Evolutionary conservation across 1,284 basidiomycete genomes (phyloP).

Genomic region (Peniophora sp.): DNA sequence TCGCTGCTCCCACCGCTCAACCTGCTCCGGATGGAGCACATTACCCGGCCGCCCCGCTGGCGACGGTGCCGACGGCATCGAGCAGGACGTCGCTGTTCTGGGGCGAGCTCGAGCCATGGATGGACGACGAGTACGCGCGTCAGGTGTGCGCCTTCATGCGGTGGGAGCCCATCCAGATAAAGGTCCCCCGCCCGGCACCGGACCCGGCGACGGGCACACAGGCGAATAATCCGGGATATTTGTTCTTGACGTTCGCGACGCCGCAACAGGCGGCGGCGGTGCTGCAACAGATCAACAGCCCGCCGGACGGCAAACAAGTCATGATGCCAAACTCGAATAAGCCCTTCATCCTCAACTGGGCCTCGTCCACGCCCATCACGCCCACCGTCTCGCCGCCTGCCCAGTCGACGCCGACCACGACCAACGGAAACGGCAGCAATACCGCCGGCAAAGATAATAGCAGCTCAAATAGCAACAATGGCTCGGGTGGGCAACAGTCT

Average conservation of each 20-base stretch:
- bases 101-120: constrained; percentile 82
- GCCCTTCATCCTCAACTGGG: constrained; percentile 76
- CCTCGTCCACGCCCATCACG: constrained; percentile 49
- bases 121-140: constrained; percentile 86
- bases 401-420: not conserved
- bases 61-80: too few relatives aligned
- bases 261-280: constrained; percentile 64
- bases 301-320: constrained; percentile 34
- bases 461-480: too few relatives aligned
- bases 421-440: constrained; percentile 16
- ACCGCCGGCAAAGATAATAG: too few relatives aligned
- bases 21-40: too few relatives aligned
- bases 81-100: constrained; percentile 50
- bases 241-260: constrained; percentile 78
- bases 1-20: too few relatives aligned
- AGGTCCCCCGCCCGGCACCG: constrained; percentile 57
- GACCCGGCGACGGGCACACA: constrained; percentile 55
- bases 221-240: constrained; percentile 77
- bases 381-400: constrained; percentile 26
- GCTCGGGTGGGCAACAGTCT: constrained; percentile 34
- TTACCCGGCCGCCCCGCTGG: too few relatives aligned
- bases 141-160: constrained; percentile 74
- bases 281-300: constrained; percentile 57
- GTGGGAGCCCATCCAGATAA: constrained; percentile 67
- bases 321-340: constrained; percentile 77